Conservation (phyloP, 2,329 filamentous ascomycete species). For the Neopestalotiopsis clavispora region DNA sequence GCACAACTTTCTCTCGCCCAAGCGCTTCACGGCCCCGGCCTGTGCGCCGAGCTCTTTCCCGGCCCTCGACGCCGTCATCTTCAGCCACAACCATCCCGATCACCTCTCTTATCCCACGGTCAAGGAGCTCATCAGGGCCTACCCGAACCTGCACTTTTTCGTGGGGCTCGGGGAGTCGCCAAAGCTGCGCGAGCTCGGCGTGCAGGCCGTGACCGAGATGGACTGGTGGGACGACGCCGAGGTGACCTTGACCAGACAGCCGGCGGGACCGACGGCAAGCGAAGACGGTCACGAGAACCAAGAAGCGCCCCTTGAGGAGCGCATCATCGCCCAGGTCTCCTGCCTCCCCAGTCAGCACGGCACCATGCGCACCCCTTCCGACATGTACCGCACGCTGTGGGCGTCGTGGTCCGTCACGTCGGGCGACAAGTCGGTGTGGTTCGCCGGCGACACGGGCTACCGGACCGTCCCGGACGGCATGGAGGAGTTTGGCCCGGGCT, state of each 20-base stretch:
- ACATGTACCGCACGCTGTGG: conserved; percentile 72
- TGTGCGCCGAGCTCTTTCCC: conserved; percentile 82
- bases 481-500: conserved; percentile 75
- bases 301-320: conserved; percentile 31
- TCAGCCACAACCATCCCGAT: conserved; percentile 92
- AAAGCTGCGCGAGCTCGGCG: conserved; percentile 77
- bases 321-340: conserved; percentile 73
- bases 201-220: conserved; percentile 81
- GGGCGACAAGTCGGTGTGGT: conserved; percentile 80
- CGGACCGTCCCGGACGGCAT: conserved; percentile 69
- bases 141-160: conserved; percentile 86
- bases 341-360: conserved; percentile 88
- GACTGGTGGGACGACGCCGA: conserved; percentile 94
- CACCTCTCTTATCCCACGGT: conserved; percentile 82
- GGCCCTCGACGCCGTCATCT: conserved; percentile 75
- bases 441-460: conserved; percentile 91
- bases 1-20: conserved; percentile 75
- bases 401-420: conserved; percentile 56
- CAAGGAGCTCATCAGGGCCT: conserved; percentile 68
- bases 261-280: conserved; percentile 16
- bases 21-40: conserved; percentile 77
- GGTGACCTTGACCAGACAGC: conserved; percentile 58
- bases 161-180: conserved; percentile 80
- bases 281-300: conserved; percentile 22
- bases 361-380: conserved; percentile 69